phyloP scores from a whole-genome alignment of 2,329 filamentous ascomycete species.

The Botrytis galanthina region DNA sequence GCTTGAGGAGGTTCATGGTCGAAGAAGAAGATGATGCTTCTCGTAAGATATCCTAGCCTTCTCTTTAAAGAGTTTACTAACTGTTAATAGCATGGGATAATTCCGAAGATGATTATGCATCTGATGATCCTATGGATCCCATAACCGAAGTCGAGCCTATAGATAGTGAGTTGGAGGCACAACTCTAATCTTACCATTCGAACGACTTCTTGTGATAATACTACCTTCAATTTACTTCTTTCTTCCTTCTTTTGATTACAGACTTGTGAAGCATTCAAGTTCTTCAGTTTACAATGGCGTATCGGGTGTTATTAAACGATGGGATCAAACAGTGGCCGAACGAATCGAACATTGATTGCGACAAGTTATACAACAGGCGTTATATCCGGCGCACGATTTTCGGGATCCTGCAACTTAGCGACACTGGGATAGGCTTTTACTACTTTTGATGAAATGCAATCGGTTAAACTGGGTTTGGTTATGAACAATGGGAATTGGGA shows the following conservation, averaged over 20 bases:
- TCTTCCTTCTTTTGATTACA: slow-evolving; percentile 12
- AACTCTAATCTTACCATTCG: slow-evolving; percentile 17
- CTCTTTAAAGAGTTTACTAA: slow-evolving; percentile 8
- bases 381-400: not conserved
- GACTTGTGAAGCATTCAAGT: not conserved
- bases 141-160: slow-evolving; percentile 48
- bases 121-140: slow-evolving; percentile 55
- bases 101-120: slow-evolving; percentile 42
- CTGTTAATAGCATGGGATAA: slow-evolving; percentile 37
- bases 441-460: slow-evolving; percentile 14
- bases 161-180: slow-evolving; percentile 38
- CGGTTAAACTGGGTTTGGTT: slow-evolving; percentile 14
- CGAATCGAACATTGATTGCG: not conserved
- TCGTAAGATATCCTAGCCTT: slow-evolving; percentile 34
- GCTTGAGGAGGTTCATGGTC: slow-evolving; percentile 36
- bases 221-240: not conserved
- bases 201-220: slow-evolving; percentile 11
- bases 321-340: not conserved
- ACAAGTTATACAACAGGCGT: slow-evolving; percentile 4
- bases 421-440: slow-evolving; percentile 1
- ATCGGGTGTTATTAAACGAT: slow-evolving; percentile 8
- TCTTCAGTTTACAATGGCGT: slow-evolving; percentile 12
- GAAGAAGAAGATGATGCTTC: slow-evolving; percentile 42
- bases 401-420: not conserved
- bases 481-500: slow-evolving; percentile 4